Percentiles rank a stretch among this genome's conserved stretches.
Conservation (phyloP, 2,329 filamentous ascomycete genomes). For the Xylariaceae sp. region DNA sequence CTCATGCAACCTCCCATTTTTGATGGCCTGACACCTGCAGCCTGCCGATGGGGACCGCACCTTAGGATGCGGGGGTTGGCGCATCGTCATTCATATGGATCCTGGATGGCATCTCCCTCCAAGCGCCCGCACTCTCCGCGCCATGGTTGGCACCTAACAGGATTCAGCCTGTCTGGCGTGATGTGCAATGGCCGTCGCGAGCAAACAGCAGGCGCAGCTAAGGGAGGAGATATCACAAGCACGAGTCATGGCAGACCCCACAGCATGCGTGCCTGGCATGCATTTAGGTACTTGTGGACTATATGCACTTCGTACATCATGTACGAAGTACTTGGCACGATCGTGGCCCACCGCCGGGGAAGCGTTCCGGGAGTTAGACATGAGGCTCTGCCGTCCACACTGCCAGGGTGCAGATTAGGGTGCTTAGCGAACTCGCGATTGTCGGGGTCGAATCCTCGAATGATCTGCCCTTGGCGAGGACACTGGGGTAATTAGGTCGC, state of each 20-base stretch:
- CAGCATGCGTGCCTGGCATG: background rate
- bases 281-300: background rate
- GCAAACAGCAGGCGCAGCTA: too few relatives aligned
- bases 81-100: background rate
- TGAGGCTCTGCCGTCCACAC: slow-evolving; percentile 17
- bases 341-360: slow-evolving; percentile 14
- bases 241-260: background rate
- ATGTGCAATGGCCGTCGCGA: too few relatives aligned
- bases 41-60: background rate
- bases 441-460: background rate
- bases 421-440: background rate
- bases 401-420: background rate
- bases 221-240: too few relatives aligned
- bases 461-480: background rate
- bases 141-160: background rate
- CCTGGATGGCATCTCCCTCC: background rate
- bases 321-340: background rate
- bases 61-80: slow-evolving; percentile 10
- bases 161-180: too few relatives aligned
- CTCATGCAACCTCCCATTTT: background rate
- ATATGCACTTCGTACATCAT: background rate
- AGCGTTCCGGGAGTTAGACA: slow-evolving; percentile 12
- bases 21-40: slow-evolving; percentile 7
- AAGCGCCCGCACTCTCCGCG: background rate
- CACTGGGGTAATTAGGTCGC: background rate